Percentiles rank a stretch among this genome's conserved stretches.
Evolutionary conservation across 2,329 filamentous ascomycete genomes (phyloP).

Genomic region (Pestalotiopsis sp.): DNA sequence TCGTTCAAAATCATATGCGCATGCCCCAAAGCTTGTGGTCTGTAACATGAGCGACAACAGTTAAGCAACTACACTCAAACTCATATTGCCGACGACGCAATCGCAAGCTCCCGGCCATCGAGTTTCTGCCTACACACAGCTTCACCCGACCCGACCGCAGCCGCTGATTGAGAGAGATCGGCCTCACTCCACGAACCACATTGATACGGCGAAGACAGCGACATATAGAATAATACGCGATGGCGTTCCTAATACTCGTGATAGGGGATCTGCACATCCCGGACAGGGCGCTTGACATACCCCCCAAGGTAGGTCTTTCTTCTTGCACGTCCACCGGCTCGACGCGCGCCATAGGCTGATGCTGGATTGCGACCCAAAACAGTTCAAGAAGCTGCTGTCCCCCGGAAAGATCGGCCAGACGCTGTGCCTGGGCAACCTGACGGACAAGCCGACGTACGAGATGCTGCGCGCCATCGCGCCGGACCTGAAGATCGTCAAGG

Average conservation of each 20-base stretch:
- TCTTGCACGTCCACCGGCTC: not conserved
- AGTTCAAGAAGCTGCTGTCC: slow-evolving; percentile 86
- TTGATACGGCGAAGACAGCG: slow-evolving; percentile 17
- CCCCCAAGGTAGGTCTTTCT: slow-evolving; percentile 69
- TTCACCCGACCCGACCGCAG: not conserved
- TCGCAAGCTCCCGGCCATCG: slow-evolving; percentile 1
- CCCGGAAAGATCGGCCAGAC: slow-evolving; percentile 84
- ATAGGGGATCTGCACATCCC: slow-evolving; percentile 94
- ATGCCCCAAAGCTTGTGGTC: not conserved
- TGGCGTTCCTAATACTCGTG: slow-evolving; percentile 87
- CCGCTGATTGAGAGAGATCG: not conserved
- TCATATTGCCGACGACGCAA: not conserved
- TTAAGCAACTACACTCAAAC: not conserved
- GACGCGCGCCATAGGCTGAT: not conserved
- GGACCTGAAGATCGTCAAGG: slow-evolving; percentile 71
- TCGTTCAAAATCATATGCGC: not conserved
- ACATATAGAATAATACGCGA: slow-evolving; percentile 46
- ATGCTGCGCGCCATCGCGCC: slow-evolving; percentile 76
- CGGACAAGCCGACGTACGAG: slow-evolving; percentile 79
- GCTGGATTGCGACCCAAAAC: slow-evolving; percentile 18
- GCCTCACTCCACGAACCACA: not conserved
- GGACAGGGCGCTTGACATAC: slow-evolving; percentile 88
- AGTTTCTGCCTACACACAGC: not conserved
- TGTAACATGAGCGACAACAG: not conserved
- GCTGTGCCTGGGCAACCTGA: slow-evolving; percentile 79